Percentiles rank a stretch among this genome's conserved stretches.
These are phyloP conservation scores for Pyrus pyrifolia DNA, from an alignment of 306 rosid genomes.

Conservation along the genomic window DNA sequence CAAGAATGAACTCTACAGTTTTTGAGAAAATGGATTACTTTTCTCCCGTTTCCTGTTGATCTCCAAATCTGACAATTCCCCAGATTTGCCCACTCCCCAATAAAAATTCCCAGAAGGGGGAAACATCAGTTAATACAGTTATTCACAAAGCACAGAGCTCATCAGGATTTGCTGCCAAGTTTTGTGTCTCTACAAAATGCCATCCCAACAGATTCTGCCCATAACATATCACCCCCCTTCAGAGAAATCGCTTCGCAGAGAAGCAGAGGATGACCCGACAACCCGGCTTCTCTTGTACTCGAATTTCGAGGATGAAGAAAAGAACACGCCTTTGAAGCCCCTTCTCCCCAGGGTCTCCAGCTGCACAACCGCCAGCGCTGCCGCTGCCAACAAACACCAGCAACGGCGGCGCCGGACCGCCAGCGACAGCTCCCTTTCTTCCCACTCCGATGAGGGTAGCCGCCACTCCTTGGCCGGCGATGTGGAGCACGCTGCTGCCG, in stretches of 20 bases:
- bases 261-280: slow-evolving; percentile 33
- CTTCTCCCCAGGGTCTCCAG: slow-evolving; percentile 49
- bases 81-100: background rate
- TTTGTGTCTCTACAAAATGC: slow-evolving; percentile 28
- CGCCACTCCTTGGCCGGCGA: slow-evolving; percentile 29
- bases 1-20: background rate
- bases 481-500: slow-evolving; percentile 49
- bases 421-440: slow-evolving; percentile 47
- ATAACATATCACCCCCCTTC: slow-evolving; percentile 29
- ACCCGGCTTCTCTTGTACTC: slow-evolving; percentile 35
- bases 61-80: background rate
- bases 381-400: slow-evolving; percentile 20
- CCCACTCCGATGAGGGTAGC: slow-evolving; percentile 4
- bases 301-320: slow-evolving; percentile 29
- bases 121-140: background rate
- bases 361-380: slow-evolving; percentile 9
- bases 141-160: background rate
- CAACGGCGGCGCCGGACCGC: slow-evolving; percentile 58
- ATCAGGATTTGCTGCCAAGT: background rate
- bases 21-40: background rate
- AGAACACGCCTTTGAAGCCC: slow-evolving; percentile 26
- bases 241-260: slow-evolving; percentile 20
- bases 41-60: background rate
- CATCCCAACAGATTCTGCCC: slow-evolving; percentile 53
- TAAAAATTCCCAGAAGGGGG: background rate